Base-by-base conservation (phyloP, 257 asterid species). In the Solanum neorickii region DNA sequence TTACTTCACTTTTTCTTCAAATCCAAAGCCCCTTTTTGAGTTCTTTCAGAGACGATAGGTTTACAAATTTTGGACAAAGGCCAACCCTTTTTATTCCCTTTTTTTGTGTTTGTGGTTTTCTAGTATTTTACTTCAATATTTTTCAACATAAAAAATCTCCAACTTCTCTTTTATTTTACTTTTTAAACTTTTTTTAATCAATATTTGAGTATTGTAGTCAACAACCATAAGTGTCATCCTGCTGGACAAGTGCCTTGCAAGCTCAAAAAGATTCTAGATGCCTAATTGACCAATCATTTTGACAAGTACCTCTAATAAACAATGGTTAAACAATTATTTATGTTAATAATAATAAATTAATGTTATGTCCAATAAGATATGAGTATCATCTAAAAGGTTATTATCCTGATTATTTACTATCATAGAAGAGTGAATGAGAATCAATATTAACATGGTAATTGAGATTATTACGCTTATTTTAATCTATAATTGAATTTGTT, bases 21-120 rank as follows among this genome's bases (percentile, higher is more conserved):
- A 82, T 82, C 70, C 5, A 37, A 31, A 31, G 14, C 15, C 29
- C 84, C 52, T 39, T 66, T 39, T 68, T 42, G 65, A 41, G 86
- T 85, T 85, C 78, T 35, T 76, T 41, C 66, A 16, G 84, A 78
- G 85, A 82, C 4, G 85, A 82, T 82, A 82, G 85, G 85, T 82
- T 49, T 82, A 82, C 85, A 49, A 74, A 29, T 25, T 82, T 89
- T 85, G 89, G 85, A 83, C 90, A 69, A 80, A 87, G 76, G 87
- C 44, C 35, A 23, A 72, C 39, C 78, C 78, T 10, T 89, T 60
- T 85, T 56, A 76, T 85, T 29, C 35, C 70, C 33, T 68, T 77
- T 68, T 77, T 75, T 46, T 82, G 46, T 49, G 68, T 80, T 29
- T 82, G 85, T 82, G 85, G 85, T 82, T 16, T 78, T 16, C 66